A percentile compares a stretch with the other conserved stretches of the same genome.
Evolutionary conservation across 257 asterid species (phyloP).

Genomic region (Ballota nigra): DNA sequence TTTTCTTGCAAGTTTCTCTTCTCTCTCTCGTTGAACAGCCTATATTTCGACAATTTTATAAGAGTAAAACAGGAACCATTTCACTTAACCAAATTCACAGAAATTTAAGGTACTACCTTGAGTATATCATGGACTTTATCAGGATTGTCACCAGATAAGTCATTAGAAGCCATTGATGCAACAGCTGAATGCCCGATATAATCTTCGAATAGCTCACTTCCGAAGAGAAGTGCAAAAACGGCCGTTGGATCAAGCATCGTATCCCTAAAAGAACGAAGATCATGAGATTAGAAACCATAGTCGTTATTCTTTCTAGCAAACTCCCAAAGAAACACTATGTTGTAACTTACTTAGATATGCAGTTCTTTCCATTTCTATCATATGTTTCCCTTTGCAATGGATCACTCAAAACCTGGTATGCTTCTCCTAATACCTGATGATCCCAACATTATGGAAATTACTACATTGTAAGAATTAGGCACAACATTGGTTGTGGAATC

Average conservation of each 20-base stretch:
- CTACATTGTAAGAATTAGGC: background rate
- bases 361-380: conserved; percentile 73
- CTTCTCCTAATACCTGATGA: conserved; percentile 80
- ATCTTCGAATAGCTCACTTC: conserved; percentile 92
- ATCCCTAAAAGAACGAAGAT: conserved; percentile 69
- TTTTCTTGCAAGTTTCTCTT: conserved; percentile 77
- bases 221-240: conserved; percentile 87
- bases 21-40: conserved; percentile 91
- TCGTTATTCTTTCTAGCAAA: background rate
- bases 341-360: conserved; percentile 57
- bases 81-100: background rate
- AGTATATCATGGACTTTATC: conserved; percentile 62
- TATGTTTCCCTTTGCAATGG: conserved; percentile 73
- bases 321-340: background rate
- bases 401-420: conserved; percentile 88
- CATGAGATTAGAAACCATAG: background rate
- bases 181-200: conserved; percentile 78
- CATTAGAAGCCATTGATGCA: conserved; percentile 92
- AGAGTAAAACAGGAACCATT: background rate
- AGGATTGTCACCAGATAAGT: conserved; percentile 50
- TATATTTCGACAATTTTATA: conserved; percentile 13
- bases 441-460: no score
- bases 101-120: conserved; percentile 40
- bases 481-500: background rate
- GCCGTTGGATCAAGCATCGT: conserved; percentile 92